These are phyloP conservation scores for Termitomyces sp. DNA, from an alignment of 768 basidiomycete species.

Conservation along the genomic window DNA sequence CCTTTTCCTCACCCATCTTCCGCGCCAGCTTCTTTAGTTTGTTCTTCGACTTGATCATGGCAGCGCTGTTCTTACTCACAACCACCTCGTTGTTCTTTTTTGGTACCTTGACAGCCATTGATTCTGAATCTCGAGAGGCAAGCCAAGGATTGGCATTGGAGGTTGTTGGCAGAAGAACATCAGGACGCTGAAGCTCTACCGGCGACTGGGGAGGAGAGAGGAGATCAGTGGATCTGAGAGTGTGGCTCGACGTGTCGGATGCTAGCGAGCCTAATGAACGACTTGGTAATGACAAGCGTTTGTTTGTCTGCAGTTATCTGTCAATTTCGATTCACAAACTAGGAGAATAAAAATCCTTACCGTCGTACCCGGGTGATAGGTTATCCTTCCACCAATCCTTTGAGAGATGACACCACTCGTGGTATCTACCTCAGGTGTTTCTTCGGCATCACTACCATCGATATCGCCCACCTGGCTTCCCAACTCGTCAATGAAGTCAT, in stretches of 20 bases:
- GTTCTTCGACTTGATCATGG: conserved; percentile 62
- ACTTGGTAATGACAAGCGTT: conserved; percentile 1
- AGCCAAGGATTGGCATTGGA: conserved; percentile 79
- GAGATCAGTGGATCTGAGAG: conserved; percentile 53
- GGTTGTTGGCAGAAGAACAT: conserved; percentile 9
- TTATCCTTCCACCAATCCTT: conserved; percentile 63
- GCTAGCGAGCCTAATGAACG: conserved; percentile 25
- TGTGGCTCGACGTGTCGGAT: conserved; percentile 64
- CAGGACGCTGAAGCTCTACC: conserved; percentile 5
- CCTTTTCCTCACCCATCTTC: conserved; percentile 53
- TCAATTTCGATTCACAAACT: not conserved
- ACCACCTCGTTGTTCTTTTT: conserved; percentile 72
- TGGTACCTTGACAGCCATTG: conserved; percentile 33
- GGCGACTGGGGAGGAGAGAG: conserved; percentile 35
- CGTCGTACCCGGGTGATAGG: conserved; percentile 48
- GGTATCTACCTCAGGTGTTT: conserved; percentile 19
- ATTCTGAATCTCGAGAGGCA: conserved; percentile 24
- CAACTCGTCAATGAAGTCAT: conserved; percentile 71
- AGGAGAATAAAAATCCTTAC: conserved; percentile 17
- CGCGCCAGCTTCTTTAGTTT: conserved; percentile 61
- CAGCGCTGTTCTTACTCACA: conserved; percentile 60
- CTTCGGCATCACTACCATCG: conserved; percentile 24
- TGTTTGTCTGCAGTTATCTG: conserved; percentile 13
- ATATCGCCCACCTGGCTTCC: conserved; percentile 27
- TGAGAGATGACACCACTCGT: conserved; percentile 37